phyloP scores from a whole-genome alignment of 2,329 filamentous ascomycete genomes.

The Trichoderma simmonsii region DNA sequence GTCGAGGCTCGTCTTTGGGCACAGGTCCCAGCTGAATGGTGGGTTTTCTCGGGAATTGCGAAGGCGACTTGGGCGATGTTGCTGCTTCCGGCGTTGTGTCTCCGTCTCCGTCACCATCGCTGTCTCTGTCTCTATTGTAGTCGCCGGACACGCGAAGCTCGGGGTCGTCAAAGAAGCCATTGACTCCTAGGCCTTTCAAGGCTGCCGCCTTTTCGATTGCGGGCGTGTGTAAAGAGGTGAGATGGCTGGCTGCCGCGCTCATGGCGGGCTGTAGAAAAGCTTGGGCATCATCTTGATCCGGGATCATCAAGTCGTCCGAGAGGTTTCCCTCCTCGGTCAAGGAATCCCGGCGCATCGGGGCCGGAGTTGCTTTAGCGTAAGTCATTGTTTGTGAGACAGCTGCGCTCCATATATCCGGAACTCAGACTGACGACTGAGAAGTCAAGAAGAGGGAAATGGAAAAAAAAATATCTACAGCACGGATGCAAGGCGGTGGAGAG shows the following conservation, averaged over 20 bases:
- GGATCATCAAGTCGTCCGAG: conserved; percentile 28
- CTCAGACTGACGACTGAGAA: background rate
- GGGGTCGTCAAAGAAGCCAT: conserved; percentile 26
- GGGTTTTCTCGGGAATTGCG: conserved; percentile 10
- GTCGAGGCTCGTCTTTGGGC: conserved; percentile 11
- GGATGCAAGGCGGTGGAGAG: background rate
- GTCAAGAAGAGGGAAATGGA: background rate
- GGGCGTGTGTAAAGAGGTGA: conserved; percentile 53
- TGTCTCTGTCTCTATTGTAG: conserved; percentile 13
- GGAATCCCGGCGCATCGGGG: background rate
- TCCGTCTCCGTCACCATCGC: conserved; percentile 21
- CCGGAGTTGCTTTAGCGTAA: background rate
- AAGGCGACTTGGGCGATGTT: conserved; percentile 22
- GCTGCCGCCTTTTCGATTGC: conserved; percentile 57
- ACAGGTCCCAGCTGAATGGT: conserved; percentile 6
- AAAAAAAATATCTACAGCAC: background rate
- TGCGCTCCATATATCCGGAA: background rate
- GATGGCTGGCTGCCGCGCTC: conserved; percentile 53
- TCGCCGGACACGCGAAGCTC: conserved; percentile 21
- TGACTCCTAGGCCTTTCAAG: conserved; percentile 42
- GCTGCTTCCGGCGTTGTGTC: conserved; percentile 26
- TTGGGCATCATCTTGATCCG: conserved; percentile 54
- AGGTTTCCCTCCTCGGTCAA: conserved; percentile 15
- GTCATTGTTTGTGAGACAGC: background rate
- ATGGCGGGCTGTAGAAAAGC: conserved; percentile 59